Percentiles rank a stretch among this genome's conserved stretches.
phyloP scores from a whole-genome alignment of 805 yeast genomes.

The Candida chilensis region DNA sequence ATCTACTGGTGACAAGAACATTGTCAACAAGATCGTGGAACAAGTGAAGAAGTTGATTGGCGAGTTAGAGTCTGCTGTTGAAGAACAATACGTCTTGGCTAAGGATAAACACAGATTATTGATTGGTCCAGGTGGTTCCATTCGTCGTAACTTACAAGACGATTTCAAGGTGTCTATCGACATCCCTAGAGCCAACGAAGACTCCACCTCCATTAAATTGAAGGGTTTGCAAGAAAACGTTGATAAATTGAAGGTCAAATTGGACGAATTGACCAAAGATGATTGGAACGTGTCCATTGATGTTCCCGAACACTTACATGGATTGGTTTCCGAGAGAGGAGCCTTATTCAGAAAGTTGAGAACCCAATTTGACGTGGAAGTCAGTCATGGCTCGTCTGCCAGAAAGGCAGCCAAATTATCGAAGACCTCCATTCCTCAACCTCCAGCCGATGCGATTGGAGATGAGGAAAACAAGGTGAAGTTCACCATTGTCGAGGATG shows the following conservation, averaged over 20 bases:
- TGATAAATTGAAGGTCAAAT: conserved; percentile 52
- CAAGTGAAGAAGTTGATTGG: conserved; percentile 56
- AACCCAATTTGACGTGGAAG: conserved; percentile 43
- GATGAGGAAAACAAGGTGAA: conserved; percentile 29
- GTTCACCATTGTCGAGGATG: conserved; percentile 34
- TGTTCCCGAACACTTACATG: conserved; percentile 50
- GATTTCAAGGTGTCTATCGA: conserved; percentile 55
- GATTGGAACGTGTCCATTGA: conserved; percentile 42
- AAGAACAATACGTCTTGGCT: conserved; percentile 48
- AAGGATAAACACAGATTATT: conserved; percentile 66
- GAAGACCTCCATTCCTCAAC: conserved; percentile 28
- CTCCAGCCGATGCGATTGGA: conserved; percentile 38
- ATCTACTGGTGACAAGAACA: conserved; percentile 64
- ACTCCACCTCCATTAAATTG: conserved; percentile 43
- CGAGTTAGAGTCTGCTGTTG: conserved; percentile 50
- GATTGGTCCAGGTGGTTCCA: conserved; percentile 75
- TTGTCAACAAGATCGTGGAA: conserved; percentile 61
- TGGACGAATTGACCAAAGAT: conserved; percentile 53
- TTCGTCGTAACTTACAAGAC: conserved; percentile 62
- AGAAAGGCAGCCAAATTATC: conserved; percentile 43
- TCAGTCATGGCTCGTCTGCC: conserved; percentile 45
- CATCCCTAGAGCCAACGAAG: conserved; percentile 55
- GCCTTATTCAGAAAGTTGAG: conserved; percentile 47
- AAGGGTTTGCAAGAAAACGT: conserved; percentile 62
- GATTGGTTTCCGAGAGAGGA: conserved; percentile 60